Evolutionary conservation across 192 early-diverging fungal genomes (phyloP).

Genomic region (Chytriomyces confervae): DNA sequence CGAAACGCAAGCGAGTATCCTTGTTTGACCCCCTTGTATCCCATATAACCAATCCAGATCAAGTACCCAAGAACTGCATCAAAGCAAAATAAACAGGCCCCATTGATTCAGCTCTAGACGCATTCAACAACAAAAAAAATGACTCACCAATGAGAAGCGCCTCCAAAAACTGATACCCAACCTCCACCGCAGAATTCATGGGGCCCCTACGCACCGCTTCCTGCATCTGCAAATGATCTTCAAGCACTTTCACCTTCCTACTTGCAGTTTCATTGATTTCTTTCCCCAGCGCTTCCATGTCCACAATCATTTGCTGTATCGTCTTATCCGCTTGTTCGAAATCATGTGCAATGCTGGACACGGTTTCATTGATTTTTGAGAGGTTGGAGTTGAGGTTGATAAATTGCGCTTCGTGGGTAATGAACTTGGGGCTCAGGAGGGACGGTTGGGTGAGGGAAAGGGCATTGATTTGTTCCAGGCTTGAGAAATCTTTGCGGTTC

Average conservation of each 20-base stretch:
- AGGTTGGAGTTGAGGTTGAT: background rate
- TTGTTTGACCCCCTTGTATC: background rate
- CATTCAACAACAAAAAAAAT: background rate
- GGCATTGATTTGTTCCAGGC: background rate
- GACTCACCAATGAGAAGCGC: constrained; percentile 16
- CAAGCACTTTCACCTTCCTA: constrained; percentile 15
- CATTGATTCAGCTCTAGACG: background rate
- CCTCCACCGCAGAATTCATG: constrained; percentile 21
- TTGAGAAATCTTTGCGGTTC: background rate
- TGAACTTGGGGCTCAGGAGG: no score
- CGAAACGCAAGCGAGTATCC: background rate
- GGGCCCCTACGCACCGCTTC: constrained; percentile 3
- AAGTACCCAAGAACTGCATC: constrained; percentile 18
- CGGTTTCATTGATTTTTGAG: background rate
- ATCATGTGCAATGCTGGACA: background rate
- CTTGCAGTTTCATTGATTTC: constrained; percentile 19
- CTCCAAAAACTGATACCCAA: constrained; percentile 27
- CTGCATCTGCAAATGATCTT: constrained; percentile 18
- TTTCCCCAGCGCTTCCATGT: constrained; percentile 10
- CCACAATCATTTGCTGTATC: constrained; percentile 13
- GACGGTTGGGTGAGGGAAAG: no score
- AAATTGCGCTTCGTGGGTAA: constrained; percentile 27
- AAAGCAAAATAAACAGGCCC: background rate
- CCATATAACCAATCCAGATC: constrained; percentile 26
- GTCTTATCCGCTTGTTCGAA: constrained; percentile 9